Percentiles rank a stretch among this genome's conserved stretches.
These are phyloP conservation scores for Globisporangium megalacanthum DNA, from an alignment of 352 stramenopile species.

Conservation along the genomic window DNA sequence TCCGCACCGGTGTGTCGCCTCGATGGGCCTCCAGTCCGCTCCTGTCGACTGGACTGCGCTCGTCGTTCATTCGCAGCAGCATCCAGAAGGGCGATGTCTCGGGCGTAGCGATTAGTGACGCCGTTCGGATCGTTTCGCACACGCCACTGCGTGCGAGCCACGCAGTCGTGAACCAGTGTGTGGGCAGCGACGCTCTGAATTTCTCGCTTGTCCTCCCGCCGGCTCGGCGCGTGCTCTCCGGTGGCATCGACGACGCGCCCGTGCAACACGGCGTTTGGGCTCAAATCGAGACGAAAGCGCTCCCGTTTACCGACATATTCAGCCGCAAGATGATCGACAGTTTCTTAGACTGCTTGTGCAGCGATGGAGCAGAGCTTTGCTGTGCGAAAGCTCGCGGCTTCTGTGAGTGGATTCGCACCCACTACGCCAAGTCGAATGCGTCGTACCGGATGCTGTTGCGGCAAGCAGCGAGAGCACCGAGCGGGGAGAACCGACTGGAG, in stretches of 20 bases:
- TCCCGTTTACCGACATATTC: constrained; percentile 26
- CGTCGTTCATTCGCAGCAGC: constrained; percentile 7
- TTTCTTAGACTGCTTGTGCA: constrained; percentile 17
- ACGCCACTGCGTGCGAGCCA: constrained; percentile 17
- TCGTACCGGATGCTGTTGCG: constrained; percentile 69
- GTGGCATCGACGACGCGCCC: not conserved
- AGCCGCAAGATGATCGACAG: constrained; percentile 4
- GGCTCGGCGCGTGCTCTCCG: not conserved
- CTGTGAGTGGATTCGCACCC: constrained; percentile 49
- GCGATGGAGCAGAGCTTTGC: not conserved
- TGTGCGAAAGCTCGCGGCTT: constrained; percentile 14
- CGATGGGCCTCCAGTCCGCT: constrained; percentile 26
- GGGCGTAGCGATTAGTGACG: not conserved
- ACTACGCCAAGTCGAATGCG: constrained; percentile 40
- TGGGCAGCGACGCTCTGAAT: constrained; percentile 5
- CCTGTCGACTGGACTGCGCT: constrained; percentile 24
- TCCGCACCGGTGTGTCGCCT: not conserved
- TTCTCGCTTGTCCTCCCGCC: constrained; percentile 41
- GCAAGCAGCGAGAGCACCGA: constrained; percentile 22
- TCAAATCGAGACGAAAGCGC: not conserved
- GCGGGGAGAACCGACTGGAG: constrained; percentile 35
- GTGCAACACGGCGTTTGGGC: not conserved
- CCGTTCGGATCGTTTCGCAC: constrained; percentile 23
- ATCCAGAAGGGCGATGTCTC: constrained; percentile 1
- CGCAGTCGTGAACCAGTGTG: not conserved